phyloP scores from a whole-genome alignment of 257 asterid genomes.

The Craterostigma plantagineum region DNA sequence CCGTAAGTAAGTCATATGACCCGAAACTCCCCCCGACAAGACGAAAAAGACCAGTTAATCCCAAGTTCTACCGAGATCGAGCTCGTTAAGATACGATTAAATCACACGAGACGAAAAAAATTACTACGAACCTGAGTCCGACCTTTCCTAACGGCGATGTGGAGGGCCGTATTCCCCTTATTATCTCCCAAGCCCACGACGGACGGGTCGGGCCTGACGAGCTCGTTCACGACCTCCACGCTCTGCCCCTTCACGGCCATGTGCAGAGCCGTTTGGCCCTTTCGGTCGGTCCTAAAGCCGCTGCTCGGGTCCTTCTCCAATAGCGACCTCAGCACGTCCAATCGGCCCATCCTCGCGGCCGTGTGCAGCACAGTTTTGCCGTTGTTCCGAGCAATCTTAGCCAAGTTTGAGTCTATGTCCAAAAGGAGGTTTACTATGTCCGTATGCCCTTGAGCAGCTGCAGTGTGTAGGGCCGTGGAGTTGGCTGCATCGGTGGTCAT shows the following conservation, averaged over 20 bases:
- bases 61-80: no score
- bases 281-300: constrained; percentile 66
- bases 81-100: no score
- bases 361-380: constrained; percentile 95
- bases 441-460: constrained; percentile 82
- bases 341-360: constrained; percentile 89
- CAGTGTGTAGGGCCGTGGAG: constrained; percentile 88
- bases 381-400: constrained; percentile 81
- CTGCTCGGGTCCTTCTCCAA: constrained; percentile 46
- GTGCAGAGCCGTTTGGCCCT: constrained; percentile 89
- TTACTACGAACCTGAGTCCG: constrained; percentile 37
- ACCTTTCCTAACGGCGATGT: constrained; percentile 73
- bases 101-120: no score
- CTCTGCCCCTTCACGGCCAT: constrained; percentile 95
- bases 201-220: constrained; percentile 64
- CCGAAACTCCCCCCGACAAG: no score
- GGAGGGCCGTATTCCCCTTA: constrained; percentile 81
- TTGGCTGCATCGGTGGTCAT: constrained; percentile 80
- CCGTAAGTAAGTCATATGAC: no score
- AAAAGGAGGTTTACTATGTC: constrained; percentile 65
- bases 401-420: constrained; percentile 57
- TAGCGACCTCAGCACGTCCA: constrained; percentile 76
- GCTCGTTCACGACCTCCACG: constrained; percentile 59
- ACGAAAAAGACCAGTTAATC: no score
- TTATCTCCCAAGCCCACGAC: constrained; percentile 58